Conservation (phyloP, 306 rosid genomes). For the Pueraria montana region DNA sequence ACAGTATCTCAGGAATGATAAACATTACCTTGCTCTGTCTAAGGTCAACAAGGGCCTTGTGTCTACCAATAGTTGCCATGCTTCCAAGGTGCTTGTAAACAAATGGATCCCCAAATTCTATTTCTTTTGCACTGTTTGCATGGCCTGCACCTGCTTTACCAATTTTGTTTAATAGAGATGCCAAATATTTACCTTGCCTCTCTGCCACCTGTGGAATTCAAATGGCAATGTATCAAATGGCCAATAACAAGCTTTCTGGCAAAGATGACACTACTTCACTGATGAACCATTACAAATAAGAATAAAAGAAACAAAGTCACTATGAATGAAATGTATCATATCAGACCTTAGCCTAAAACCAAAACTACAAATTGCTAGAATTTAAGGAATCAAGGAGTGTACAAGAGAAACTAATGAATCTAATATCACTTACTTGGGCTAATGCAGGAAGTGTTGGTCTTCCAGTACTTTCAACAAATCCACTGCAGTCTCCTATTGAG, state of each 20-base stretch:
- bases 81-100: slow-evolving; percentile 91
- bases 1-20: background rate
- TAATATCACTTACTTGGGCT: slow-evolving; percentile 69
- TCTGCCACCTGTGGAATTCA: slow-evolving; percentile 77
- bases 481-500: slow-evolving; percentile 88
- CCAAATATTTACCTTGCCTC: slow-evolving; percentile 85
- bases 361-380: background rate
- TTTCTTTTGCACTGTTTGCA: slow-evolving; percentile 62
- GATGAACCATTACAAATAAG: background rate
- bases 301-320: background rate
- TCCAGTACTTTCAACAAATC: slow-evolving; percentile 87
- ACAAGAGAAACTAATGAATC: slow-evolving; percentile 3
- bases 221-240: slow-evolving; percentile 13
- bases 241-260: background rate
- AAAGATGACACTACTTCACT: background rate
- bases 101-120: slow-evolving; percentile 72
- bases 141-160: slow-evolving; percentile 74
- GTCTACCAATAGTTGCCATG: slow-evolving; percentile 89
- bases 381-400: background rate
- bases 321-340: background rate
- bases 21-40: slow-evolving; percentile 79
- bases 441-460: slow-evolving; percentile 77
- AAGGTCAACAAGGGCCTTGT: slow-evolving; percentile 90
- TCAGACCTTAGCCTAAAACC: slow-evolving; percentile 13
- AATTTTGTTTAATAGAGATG: slow-evolving; percentile 68